Conservation (phyloP, 1,284 basidiomycete species). For the Agaricales sp. region DNA sequence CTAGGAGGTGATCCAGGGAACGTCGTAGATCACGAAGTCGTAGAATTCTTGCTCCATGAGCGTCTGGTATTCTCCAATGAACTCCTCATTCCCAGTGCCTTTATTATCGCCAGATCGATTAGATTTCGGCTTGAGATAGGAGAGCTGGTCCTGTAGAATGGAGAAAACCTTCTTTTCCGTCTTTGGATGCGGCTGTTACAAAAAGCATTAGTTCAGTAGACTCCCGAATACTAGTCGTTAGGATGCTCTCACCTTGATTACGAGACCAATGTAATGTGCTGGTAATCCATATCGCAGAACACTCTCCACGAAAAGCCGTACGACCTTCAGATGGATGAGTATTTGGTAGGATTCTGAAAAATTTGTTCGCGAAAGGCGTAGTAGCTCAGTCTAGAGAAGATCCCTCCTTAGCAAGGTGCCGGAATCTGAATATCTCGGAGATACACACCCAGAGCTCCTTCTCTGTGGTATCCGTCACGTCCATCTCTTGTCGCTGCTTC, state of each 20-base stretch:
- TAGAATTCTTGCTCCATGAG: conserved; percentile 92
- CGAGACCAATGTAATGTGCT: conserved; percentile 79
- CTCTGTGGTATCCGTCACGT: conserved; percentile 76
- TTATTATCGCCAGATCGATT: conserved; percentile 38
- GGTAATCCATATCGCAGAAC: conserved; percentile 94
- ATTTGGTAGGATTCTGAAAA: conserved; percentile 97
- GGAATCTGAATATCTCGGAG: neutral
- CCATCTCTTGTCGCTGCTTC: conserved; percentile 79
- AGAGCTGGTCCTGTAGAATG: conserved; percentile 68
- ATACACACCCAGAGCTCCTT: conserved; percentile 90
- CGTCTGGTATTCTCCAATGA: conserved; percentile 82
- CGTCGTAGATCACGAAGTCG: conserved; percentile 85
- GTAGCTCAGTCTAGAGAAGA: conserved; percentile 71
- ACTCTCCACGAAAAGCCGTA: conserved; percentile 90
- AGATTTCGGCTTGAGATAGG: conserved; percentile 67
- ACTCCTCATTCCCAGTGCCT: conserved; percentile 46
- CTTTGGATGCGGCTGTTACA: conserved; percentile 87
- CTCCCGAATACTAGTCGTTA: too few species aligned
- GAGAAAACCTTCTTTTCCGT: conserved; percentile 71
- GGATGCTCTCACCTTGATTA: conserved; percentile 56
- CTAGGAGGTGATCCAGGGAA: conserved; percentile 68
- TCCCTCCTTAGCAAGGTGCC: conserved; percentile 8
- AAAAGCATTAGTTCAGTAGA: too few species aligned
- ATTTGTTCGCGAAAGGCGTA: conserved; percentile 89
- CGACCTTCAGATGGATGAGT: conserved; percentile 87